Evolutionary conservation across 129 eudicot species (phyloP), one percentile per base, ranked within the genome.

Genomic region (Mikania micrantha): DNA sequence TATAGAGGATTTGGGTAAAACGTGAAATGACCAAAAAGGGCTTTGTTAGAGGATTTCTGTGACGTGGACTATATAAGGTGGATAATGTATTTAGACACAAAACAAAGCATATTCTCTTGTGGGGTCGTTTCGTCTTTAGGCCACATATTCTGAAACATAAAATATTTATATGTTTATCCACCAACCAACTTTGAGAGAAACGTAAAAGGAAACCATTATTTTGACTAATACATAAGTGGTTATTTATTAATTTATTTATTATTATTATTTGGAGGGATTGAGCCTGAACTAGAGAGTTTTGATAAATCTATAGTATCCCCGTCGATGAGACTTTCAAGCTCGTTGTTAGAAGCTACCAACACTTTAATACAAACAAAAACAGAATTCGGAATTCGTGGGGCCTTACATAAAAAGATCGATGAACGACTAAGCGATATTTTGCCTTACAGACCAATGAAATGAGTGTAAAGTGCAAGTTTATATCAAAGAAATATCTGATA

Each of bases 11-110:
- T 36, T 31, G 45, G 70, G 35, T 49, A 64, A 48, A 22, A 47
- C 28, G 66, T 15, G 57, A 85, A 83, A 78, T 80, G 86, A 88
- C 96, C 42, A 59, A 34, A 72, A 73, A 48, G 80, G 85, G 79
- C 77, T 49, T 69, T 32, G 6, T 19, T 47, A 77, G 25, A n/a
- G n/a, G n/a, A n/a, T n/a, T n/a, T n/a, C n/a, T n/a, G n/a, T n/a
- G n/a, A n/a, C n/a, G 80, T 42, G 75, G 61, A 42, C 9, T 66
- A 65, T 34, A 9, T 42, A n/a, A 28, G 58, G 3, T 19, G 24
- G 20, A 49, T 56, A 25, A 49, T 78, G 90, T 71, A 87, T 60
- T 42, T 77, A 63, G 90, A 74, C 84, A 41, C 25, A 3, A 71
- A 42, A 9, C 3, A 13, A 7, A 19, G 48, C 5, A 58, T 56